Evolutionary conservation across 495 filamentous ascomycete genomes (phyloP), one percentile per base, ranked within the genome.

Genomic region (Tuber microsphaerosporum): DNA sequence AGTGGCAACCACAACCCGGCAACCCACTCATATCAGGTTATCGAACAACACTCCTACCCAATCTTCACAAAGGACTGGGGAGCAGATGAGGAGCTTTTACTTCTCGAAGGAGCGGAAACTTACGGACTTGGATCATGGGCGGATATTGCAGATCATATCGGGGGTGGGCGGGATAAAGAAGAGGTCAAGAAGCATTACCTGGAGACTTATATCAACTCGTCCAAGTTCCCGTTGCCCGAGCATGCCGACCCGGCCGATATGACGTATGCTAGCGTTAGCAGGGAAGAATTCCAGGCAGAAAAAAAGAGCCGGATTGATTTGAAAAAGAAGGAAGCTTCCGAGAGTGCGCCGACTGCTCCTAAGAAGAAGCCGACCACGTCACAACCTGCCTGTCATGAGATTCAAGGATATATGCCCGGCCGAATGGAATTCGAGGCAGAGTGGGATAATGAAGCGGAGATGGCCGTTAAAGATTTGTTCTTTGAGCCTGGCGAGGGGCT

Each of bases 381-480:
- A 85, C 92, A 96, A 5, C 95, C 95, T 22, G 89, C 94, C 42
- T 98, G 96, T 83, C 95, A 99, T 84, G 95, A 99, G 83, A 94
- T 99, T 42, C 92, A 96, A 83, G 95, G 95, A 6, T 99, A 97
- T 84, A 99, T 99, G 95, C 95, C 95, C 3, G 95, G 96, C 48
- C 93, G 95, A 31, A 85, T 99, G 75, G 95, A 99, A 82, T 99
- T 98, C 81, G 95, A 99, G 86, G 97, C 92, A 0, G 95, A 99
- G 81, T 97, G 94, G 83, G 90, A 94, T 81, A 98, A 99, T 84
- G 96, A 98, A 79, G 95, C 96, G 0, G 95, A 99, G 84, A 96
- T 98, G 84, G 94, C 94, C 0, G 96, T 99, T 19, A 95, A 98
- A 83, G 91, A 95, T 74, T 97, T 99, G 92, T 91, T 97, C 76